Evolutionary conservation across 805 yeast genomes (phyloP).

Genomic region (Alloascoidea hylecoeti): DNA sequence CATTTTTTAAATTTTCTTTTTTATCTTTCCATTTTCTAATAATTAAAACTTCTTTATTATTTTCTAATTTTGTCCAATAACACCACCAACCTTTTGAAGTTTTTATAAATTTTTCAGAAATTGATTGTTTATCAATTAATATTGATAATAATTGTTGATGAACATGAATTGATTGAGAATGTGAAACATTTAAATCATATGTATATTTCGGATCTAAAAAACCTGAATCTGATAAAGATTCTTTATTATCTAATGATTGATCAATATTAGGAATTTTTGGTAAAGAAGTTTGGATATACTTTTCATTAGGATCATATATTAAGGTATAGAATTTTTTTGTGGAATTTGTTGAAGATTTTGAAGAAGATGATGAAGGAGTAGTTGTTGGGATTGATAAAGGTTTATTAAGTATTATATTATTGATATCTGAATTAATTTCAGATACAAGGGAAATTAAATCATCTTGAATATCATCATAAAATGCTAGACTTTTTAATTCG

Average conservation of each 20-base stretch:
- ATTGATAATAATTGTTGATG: neutral
- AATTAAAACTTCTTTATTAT: neutral
- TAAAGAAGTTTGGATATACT: neutral
- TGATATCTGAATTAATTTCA: neutral
- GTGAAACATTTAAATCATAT: neutral
- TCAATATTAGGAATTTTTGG: neutral
- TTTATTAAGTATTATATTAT: no score
- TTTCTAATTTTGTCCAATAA: neutral
- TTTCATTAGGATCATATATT: neutral
- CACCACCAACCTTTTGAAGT: neutral
- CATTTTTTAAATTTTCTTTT: neutral
- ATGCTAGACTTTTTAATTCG: neutral
- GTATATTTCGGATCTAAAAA: conserved; percentile 1
- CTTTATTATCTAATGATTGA: neutral
- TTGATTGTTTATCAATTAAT: neutral
- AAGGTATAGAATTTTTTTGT: neutral
- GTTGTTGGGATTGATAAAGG: no score
- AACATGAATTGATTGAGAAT: neutral
- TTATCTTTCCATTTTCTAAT: neutral
- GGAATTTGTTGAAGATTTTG: neutral
- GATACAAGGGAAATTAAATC: neutral
- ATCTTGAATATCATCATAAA: conserved; percentile 1
- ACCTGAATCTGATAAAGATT: neutral
- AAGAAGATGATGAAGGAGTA: no score
- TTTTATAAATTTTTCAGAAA: neutral